phyloP scores from a whole-genome alignment of 2,329 filamentous ascomycete genomes.

The Cercospora sesami region DNA sequence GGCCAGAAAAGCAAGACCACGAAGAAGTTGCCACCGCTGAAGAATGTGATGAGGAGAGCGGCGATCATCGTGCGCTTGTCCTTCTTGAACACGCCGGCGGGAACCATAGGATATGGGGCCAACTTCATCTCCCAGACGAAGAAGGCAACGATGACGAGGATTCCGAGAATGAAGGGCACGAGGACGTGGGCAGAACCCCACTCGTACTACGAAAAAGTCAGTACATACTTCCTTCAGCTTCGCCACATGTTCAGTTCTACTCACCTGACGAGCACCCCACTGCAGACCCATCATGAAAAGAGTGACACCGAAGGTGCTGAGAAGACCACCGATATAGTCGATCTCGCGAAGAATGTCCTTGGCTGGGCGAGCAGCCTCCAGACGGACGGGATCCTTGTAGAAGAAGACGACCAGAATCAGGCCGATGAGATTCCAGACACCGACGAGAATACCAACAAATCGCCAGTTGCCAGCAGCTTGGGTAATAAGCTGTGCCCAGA shows the following conservation, averaged over 20 bases:
- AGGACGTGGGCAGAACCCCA: slow-evolving; percentile 39
- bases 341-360: slow-evolving; percentile 49
- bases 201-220: slow-evolving; percentile 30
- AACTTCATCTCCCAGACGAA: slow-evolving; percentile 37
- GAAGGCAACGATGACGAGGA: slow-evolving; percentile 37
- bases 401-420: slow-evolving; percentile 54
- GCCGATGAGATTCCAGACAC: slow-evolving; percentile 54
- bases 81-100: slow-evolving; percentile 34
- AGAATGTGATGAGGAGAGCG: slow-evolving; percentile 45
- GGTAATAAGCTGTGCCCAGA: slow-evolving; percentile 62
- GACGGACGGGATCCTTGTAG: slow-evolving; percentile 54
- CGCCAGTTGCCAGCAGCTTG: slow-evolving; percentile 52
- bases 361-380: slow-evolving; percentile 44
- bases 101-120: slow-evolving; percentile 40
- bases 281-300: slow-evolving; percentile 52
- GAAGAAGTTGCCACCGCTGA: slow-evolving; percentile 45
- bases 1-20: slow-evolving; percentile 60
- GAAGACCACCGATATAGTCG: slow-evolving; percentile 55
- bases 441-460: slow-evolving; percentile 56
- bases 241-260: background rate
- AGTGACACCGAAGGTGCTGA: slow-evolving; percentile 53
- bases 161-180: slow-evolving; percentile 38
- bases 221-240: background rate
- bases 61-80: slow-evolving; percentile 40
- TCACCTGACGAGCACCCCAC: slow-evolving; percentile 32